A percentile compares a stretch with the other conserved stretches of the same genome.
Evolutionary conservation across 306 rosid genomes (phyloP).

Genomic region (Crotalaria pallida): DNA sequence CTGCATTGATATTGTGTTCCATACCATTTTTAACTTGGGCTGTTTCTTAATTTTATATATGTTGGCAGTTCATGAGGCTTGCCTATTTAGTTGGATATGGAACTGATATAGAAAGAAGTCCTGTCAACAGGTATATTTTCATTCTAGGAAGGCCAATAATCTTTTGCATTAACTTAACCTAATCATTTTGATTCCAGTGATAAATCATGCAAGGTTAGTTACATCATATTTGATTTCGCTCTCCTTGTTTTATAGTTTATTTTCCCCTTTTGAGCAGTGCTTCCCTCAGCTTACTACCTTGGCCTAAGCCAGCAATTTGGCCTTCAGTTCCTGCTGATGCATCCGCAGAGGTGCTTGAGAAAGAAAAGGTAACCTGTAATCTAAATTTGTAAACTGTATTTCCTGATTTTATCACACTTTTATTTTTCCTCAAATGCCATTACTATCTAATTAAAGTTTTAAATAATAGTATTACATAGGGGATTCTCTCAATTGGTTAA

Average conservation of each 20-base stretch:
- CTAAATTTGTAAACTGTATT: neutral
- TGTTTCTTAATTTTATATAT: slow-evolving; percentile 30
- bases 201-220: slow-evolving; percentile 4
- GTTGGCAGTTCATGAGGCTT: slow-evolving; percentile 95
- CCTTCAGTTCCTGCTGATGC: slow-evolving; percentile 83
- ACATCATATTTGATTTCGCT: slow-evolving; percentile 5
- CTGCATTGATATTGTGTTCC: slow-evolving; percentile 6
- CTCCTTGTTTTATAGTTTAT: slow-evolving; percentile 6
- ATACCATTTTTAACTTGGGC: slow-evolving; percentile 4
- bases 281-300: slow-evolving; percentile 91
- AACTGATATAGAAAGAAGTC: slow-evolving; percentile 81
- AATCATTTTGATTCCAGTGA: slow-evolving; percentile 9
- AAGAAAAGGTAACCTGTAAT: slow-evolving; percentile 69
- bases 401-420: neutral
- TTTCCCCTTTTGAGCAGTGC: slow-evolving; percentile 55
- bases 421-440: neutral
- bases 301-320: slow-evolving; percentile 98
- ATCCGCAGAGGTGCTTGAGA: slow-evolving; percentile 78
- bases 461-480: neutral
- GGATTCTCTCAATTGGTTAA: neutral
- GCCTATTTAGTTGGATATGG: slow-evolving; percentile 97
- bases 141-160: slow-evolving; percentile 1
- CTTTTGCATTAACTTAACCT: slow-evolving; percentile 13
- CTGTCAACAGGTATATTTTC: slow-evolving; percentile 79
- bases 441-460: no score